Evolutionary conservation across 805 yeast genomes (phyloP).

Genomic region (Metschnikowia lunata): DNA sequence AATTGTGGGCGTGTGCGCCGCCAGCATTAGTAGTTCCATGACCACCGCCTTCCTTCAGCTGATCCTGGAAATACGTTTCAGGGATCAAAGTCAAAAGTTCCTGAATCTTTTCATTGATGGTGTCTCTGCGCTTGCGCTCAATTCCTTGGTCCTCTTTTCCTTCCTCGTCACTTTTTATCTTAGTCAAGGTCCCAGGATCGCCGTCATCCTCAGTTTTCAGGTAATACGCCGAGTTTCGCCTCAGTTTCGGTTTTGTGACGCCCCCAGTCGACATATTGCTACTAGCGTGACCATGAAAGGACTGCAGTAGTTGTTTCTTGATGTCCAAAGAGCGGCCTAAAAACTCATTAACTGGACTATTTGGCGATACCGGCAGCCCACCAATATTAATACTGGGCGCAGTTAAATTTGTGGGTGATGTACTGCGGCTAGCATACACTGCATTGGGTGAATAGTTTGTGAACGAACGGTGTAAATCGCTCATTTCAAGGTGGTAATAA

Average conservation of each 20-base stretch:
- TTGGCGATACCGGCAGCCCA: conserved; percentile 19
- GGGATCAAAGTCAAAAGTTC: conserved; percentile 39
- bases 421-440: neutral
- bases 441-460: neutral
- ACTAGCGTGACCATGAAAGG: conserved; percentile 21
- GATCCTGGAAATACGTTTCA: conserved; percentile 28
- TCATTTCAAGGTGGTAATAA: neutral
- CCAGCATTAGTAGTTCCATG: neutral
- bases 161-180: conserved; percentile 18
- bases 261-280: conserved; percentile 24
- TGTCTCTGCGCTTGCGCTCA: conserved; percentile 41
- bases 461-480: neutral
- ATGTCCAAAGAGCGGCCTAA: conserved; percentile 33
- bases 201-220: conserved; percentile 19
- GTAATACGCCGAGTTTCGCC: conserved; percentile 31
- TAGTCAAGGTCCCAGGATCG: conserved; percentile 16
- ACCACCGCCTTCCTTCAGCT: conserved; percentile 24
- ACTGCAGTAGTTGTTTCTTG: conserved; percentile 39
- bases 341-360: conserved; percentile 18
- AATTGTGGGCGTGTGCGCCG: conserved; percentile 1
- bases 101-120: conserved; percentile 43
- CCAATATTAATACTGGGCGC: conserved; percentile 29
- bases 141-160: conserved; percentile 32
- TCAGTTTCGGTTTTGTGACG: conserved; percentile 34
- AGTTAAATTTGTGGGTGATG: conserved; percentile 3